phyloP scores from a whole-genome alignment of 73 alveolate genomes.

The Symbiodinium natans region DNA sequence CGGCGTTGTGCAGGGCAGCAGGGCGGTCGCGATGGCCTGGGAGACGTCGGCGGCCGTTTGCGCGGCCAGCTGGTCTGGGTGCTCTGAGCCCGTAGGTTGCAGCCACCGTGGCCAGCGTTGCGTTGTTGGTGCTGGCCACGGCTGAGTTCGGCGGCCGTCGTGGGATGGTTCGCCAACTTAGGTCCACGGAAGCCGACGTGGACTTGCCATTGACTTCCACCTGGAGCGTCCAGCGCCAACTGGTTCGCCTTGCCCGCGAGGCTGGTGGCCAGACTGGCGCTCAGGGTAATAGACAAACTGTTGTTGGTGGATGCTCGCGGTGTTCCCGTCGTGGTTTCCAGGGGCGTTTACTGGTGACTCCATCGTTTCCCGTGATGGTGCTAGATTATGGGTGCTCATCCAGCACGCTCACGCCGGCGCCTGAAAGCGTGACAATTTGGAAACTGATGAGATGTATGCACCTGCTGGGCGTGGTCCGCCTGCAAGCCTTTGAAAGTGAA shows the following conservation, averaged over 20 bases:
- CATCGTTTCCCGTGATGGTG: not conserved
- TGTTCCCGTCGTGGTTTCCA: not conserved
- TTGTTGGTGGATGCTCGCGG: not conserved
- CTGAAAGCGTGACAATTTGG: not conserved
- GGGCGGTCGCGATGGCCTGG: not conserved
- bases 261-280: not conserved
- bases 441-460: not conserved
- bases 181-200: conserved; percentile 1
- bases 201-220: not conserved
- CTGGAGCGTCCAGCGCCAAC: not conserved
- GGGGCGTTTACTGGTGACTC: not conserved
- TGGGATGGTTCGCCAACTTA: not conserved
- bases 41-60: not conserved
- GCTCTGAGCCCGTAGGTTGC: not conserved
- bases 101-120: not conserved
- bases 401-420: not conserved
- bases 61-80: not conserved
- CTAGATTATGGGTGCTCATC: not conserved
- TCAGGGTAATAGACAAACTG: not conserved
- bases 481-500: not conserved
- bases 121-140: not conserved
- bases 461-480: not conserved
- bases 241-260: not conserved
- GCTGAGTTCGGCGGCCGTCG: not conserved
- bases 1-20: not conserved